A percentile compares a stretch with the other conserved stretches of the same genome.
Evolutionary conservation across 2,329 filamentous ascomycete species (phyloP).

Genomic region (Emergomyces orientalis): DNA sequence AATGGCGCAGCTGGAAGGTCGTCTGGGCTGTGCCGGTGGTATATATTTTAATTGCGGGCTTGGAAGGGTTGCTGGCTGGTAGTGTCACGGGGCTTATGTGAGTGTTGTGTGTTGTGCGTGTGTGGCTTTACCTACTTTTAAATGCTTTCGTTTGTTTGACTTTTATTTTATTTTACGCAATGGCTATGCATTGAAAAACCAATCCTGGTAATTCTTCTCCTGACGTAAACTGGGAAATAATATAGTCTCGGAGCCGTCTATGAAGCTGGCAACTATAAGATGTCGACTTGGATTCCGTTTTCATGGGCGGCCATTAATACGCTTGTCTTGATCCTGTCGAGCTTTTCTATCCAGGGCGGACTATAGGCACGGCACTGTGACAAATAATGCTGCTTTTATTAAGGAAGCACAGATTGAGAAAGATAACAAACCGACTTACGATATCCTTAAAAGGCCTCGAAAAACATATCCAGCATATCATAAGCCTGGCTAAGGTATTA

Average conservation of each 20-base stretch:
- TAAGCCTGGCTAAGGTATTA: not conserved
- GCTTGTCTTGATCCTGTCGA: conserved; percentile 71
- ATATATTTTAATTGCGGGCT: conserved; percentile 60
- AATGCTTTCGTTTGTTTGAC: not conserved
- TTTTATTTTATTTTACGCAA: not conserved
- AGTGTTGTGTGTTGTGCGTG: conserved; percentile 30
- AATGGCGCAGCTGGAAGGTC: conserved; percentile 42
- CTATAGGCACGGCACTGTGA: conserved; percentile 43
- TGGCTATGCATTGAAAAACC: too few species aligned
- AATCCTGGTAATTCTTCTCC: not conserved
- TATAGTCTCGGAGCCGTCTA: conserved; percentile 68
- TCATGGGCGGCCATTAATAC: conserved; percentile 81
- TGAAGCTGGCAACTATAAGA: conserved; percentile 69
- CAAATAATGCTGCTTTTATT: not conserved
- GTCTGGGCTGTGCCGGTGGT: conserved; percentile 64
- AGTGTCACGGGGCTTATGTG: conserved; percentile 73
- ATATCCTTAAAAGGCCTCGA: not conserved
- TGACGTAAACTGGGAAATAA: conserved; percentile 3
- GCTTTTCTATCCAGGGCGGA: conserved; percentile 86
- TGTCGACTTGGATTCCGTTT: conserved; percentile 92
- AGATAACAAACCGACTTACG: not conserved
- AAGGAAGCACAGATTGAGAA: not conserved
- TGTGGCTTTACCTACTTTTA: not conserved
- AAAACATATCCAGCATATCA: not conserved
- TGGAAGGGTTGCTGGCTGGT: conserved; percentile 70